A percentile compares a stretch with the other conserved stretches of the same genome.
These are phyloP conservation scores for Leishmania aethiopica DNA, from an alignment of 208 protist species.

Conservation along the genomic window DNA sequence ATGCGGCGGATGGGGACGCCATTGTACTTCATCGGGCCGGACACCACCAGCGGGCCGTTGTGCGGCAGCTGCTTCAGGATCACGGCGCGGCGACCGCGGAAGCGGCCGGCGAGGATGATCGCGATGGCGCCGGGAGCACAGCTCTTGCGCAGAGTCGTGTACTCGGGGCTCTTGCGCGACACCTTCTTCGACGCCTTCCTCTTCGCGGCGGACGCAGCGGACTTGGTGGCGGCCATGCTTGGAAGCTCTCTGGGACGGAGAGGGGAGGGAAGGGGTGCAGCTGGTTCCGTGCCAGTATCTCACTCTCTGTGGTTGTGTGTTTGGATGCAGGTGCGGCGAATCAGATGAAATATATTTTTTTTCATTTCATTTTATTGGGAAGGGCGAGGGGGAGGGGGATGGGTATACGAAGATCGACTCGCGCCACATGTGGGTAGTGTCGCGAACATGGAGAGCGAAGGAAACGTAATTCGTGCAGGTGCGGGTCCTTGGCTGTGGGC, in stretches of 20 bases:
- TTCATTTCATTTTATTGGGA: not conserved
- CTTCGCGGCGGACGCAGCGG: constrained; percentile 35
- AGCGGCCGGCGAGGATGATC: constrained; percentile 94
- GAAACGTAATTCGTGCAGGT: too few relatives aligned
- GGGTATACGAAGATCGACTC: too few relatives aligned
- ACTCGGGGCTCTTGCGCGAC: constrained; percentile 61
- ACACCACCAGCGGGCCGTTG: constrained; percentile 96
- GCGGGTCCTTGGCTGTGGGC: too few relatives aligned
- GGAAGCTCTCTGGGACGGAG: not conserved
- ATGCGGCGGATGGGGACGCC: constrained; percentile 98
- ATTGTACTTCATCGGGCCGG: constrained; percentile 96
- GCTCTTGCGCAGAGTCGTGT: constrained; percentile 68
- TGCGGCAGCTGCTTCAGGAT: constrained; percentile 97
- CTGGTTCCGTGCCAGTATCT: not conserved
- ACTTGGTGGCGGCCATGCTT: constrained; percentile 3
- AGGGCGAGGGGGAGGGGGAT: too few relatives aligned
- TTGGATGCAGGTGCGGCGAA: not conserved
- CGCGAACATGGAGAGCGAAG: too few relatives aligned
- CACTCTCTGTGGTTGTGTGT: not conserved
- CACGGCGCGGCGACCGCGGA: constrained; percentile 96
- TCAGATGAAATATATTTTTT: not conserved
- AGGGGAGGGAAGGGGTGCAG: not conserved
- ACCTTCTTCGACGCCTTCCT: constrained; percentile 56
- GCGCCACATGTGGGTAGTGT: too few relatives aligned
- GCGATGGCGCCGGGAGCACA: constrained; percentile 56